Evolutionary conservation across 148 eudicot genomes (phyloP).

Genomic region (Amaranthus palmeri): DNA sequence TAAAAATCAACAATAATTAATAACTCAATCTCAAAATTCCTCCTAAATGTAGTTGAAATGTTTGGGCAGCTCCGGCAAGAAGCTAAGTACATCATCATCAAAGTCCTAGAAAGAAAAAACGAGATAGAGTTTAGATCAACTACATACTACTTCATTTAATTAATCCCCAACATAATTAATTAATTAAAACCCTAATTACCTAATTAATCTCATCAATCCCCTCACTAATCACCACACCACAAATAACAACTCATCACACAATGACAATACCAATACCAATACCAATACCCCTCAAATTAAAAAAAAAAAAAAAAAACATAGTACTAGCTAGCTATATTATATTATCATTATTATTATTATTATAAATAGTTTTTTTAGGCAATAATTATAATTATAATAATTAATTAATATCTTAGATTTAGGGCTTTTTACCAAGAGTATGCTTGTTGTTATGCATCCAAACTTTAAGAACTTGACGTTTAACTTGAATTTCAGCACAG

Average conservation of each 20-base stretch:
- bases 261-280: no score
- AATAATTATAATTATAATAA: slow-evolving; percentile 1
- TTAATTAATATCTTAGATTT: slow-evolving; percentile 5
- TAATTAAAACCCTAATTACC: slow-evolving; percentile 25
- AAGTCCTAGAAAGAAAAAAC: background rate
- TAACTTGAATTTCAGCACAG: slow-evolving; percentile 37
- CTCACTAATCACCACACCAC: slow-evolving; percentile 14
- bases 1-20: background rate
- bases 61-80: slow-evolving; percentile 11
- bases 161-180: background rate
- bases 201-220: slow-evolving; percentile 12
- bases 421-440: slow-evolving; percentile 60
- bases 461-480: slow-evolving; percentile 48
- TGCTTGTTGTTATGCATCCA: slow-evolving; percentile 69
- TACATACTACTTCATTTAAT: background rate
- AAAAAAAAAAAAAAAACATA: background rate
- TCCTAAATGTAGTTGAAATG: background rate
- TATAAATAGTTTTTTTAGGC: background rate
- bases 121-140: background rate
- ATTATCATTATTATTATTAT: background rate
- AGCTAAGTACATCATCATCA: slow-evolving; percentile 17
- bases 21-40: slow-evolving; percentile 10
- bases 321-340: background rate
- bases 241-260: slow-evolving; percentile 4
- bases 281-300: background rate